Evolutionary conservation across 805 yeast species (phyloP), one percentile per base, ranked within the genome.

Genomic region (Candida nemodendra): DNA sequence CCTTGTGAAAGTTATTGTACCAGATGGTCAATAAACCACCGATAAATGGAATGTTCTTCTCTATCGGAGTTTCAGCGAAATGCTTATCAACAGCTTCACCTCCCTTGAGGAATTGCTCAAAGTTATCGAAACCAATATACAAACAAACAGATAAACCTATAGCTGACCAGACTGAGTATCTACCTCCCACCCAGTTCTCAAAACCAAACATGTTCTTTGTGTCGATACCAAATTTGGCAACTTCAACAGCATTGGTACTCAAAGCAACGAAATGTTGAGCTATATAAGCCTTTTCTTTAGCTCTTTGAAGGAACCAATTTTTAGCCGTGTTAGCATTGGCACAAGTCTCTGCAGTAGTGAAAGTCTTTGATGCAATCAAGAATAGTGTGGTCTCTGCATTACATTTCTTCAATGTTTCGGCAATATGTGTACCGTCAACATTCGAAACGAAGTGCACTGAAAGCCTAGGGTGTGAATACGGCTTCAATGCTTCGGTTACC

Each of bases 161-260:
- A 48, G 99, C 95, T 29, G 96, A 86, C 99, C 99, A 93, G 46
- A 93, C 99, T n/a, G 99, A 93, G 81, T 93, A 93, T 69, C 99
- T 84, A 63, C 99, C 99, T 61, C 99, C 99, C 50, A 93, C 99
- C 99, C 99, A 93, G 71, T 72, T 83, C 66, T 90, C 96, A 59
- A 93, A 93, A 48, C 95, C 98, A 68, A 93, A 93, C 99, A 93
- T 93, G 76, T 93, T 93, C 65, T 80, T 84, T 63, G 96, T 80
- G 72, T 93, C 98, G 54, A 93, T 93, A 61, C 99, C 99, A 58
- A 93, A 93, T 71, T 87, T 85, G 57, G 82, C 75, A 48, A 93
- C 99, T 68, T 85, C 97, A 36, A 67, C 69, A 45, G 87, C 95
- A 66, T 93, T 93, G 48, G 99, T 93, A 46, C 96, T 87, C 52